A percentile compares a stretch with the other conserved stretches of the same genome.
phyloP scores from a whole-genome alignment of 495 filamentous ascomycete species.

The Penicillium canescens region DNA sequence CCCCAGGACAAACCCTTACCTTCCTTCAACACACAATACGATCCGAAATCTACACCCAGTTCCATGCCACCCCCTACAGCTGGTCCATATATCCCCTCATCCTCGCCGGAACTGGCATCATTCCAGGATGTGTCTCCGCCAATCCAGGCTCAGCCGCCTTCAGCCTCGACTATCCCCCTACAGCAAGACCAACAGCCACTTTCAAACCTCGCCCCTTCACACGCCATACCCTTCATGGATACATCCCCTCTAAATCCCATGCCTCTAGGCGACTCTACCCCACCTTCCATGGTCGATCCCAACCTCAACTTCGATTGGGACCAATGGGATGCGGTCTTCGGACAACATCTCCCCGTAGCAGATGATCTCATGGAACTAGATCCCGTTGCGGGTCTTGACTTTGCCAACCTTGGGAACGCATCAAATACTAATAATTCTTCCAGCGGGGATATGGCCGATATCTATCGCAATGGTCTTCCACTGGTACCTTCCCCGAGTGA shows the following conservation, averaged over 20 bases:
- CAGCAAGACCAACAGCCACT: slow-evolving; percentile 6
- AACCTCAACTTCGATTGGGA: slow-evolving; percentile 52
- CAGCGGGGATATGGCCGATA: background rate
- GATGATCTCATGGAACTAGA: slow-evolving; percentile 50
- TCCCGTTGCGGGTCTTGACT: slow-evolving; percentile 40
- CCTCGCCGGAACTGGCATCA: slow-evolving; percentile 18
- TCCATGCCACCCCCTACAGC: background rate
- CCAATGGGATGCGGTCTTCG: slow-evolving; percentile 53
- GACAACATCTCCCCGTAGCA: slow-evolving; percentile 46
- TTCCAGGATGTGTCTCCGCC: slow-evolving; percentile 10
- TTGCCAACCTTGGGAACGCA: slow-evolving; percentile 27
- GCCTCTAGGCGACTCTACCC: slow-evolving; percentile 32
- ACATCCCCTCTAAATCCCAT: slow-evolving; percentile 20
- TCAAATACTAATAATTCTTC: background rate
- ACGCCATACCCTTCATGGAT: slow-evolving; percentile 25
- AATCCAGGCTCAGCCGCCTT: slow-evolving; percentile 1
- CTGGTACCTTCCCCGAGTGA: background rate
- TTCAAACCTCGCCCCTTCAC: background rate
- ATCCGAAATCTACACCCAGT: slow-evolving; percentile 13
- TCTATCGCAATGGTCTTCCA: slow-evolving; percentile 5
- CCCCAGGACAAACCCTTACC: slow-evolving; percentile 6
- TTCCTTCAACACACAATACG: slow-evolving; percentile 15
- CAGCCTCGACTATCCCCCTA: slow-evolving; percentile 7
- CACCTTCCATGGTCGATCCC: slow-evolving; percentile 46
- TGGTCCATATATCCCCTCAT: background rate